These are phyloP conservation scores for Lenzites betulinus DNA, from an alignment of 768 basidiomycete species.

Conservation along the genomic window DNA sequence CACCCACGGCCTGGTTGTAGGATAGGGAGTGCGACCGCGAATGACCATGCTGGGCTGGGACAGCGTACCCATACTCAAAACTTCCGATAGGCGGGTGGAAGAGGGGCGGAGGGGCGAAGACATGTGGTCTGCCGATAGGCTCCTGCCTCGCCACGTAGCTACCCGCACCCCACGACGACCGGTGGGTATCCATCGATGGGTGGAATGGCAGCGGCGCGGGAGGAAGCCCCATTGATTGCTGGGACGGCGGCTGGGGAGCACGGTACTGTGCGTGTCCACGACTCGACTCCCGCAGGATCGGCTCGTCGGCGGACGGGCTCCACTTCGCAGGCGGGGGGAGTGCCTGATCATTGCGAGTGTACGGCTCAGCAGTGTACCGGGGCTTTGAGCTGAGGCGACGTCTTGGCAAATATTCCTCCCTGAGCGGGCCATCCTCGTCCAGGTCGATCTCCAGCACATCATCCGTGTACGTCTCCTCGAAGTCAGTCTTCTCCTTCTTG, in stretches of 20 bases:
- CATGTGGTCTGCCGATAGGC: not conserved
- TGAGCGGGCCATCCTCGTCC: constrained; percentile 80
- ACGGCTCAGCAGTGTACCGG: constrained; percentile 28
- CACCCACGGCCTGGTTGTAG: constrained; percentile 51
- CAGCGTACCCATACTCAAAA: constrained; percentile 27
- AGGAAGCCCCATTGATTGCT: constrained; percentile 49
- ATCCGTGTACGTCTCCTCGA: constrained; percentile 19
- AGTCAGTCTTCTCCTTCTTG: constrained; percentile 50
- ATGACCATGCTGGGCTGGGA: constrained; percentile 38
- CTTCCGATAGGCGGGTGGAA: constrained; percentile 16
- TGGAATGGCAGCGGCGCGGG: constrained; percentile 38
- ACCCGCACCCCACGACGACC: constrained; percentile 30
- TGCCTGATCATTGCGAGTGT: constrained; percentile 31
- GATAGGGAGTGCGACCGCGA: constrained; percentile 60
- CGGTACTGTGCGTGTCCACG: constrained; percentile 60
- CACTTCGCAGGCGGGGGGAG: constrained; percentile 79
- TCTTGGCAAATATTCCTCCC: constrained; percentile 78
- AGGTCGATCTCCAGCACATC: constrained; percentile 74
- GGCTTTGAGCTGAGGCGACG: constrained; percentile 52
- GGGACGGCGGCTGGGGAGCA: constrained; percentile 35
- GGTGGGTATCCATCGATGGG: constrained; percentile 35
- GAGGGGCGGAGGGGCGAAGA: constrained; percentile 12
- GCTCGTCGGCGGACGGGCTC: constrained; percentile 82
- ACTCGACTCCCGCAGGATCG: constrained; percentile 57
- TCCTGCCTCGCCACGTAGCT: constrained; percentile 26